Evolutionary conservation across 1,284 basidiomycete genomes (phyloP).

Genomic region (Xerocomus amazonicus): DNA sequence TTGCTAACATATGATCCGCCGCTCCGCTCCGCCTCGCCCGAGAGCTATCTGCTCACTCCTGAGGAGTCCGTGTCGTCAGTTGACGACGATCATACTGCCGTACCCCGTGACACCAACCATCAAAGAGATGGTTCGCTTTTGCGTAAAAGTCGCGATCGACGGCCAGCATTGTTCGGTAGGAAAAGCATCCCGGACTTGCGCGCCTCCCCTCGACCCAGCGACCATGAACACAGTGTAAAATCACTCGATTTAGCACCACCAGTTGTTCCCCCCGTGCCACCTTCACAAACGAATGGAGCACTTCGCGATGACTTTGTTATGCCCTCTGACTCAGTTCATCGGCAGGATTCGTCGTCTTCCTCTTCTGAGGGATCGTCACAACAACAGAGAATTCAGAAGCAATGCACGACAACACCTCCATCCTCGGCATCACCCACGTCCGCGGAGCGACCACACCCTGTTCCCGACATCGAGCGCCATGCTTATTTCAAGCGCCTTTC

Average conservation of each 20-base stretch:
- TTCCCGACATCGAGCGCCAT: slow-evolving; percentile 79
- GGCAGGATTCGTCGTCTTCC: slow-evolving; percentile 45
- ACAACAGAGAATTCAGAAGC: slow-evolving; percentile 26
- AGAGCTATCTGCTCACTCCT: slow-evolving; percentile 56
- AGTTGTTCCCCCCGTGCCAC: slow-evolving; percentile 5
- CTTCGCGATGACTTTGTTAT: slow-evolving; percentile 39
- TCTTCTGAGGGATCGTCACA: slow-evolving; percentile 29
- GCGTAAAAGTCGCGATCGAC: slow-evolving; percentile 36
- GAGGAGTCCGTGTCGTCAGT: slow-evolving; percentile 49
- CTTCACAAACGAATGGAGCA: slow-evolving; percentile 20
- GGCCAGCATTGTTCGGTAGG: slow-evolving; percentile 52
- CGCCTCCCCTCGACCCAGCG: slow-evolving; percentile 43
- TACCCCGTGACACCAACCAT: slow-evolving; percentile 39
- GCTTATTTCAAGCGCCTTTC: slow-evolving; percentile 91
- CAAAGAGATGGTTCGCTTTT: slow-evolving; percentile 59
- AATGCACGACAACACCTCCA: slow-evolving; percentile 38
- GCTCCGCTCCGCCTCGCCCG: slow-evolving; percentile 53
- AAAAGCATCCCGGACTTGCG: slow-evolving; percentile 89
- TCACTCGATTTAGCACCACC: slow-evolving; percentile 17
- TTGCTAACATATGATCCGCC: slow-evolving; percentile 40
- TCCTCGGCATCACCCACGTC: slow-evolving; percentile 44
- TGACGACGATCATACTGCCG: slow-evolving; percentile 33
- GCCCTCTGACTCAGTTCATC: slow-evolving; percentile 40
- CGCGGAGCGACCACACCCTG: slow-evolving; percentile 42
- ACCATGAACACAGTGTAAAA: slow-evolving; percentile 28